Evolutionary conservation across 148 eudicot species (phyloP), one percentile per base, ranked within the genome.

Genomic region (Talinum fruticosum): DNA sequence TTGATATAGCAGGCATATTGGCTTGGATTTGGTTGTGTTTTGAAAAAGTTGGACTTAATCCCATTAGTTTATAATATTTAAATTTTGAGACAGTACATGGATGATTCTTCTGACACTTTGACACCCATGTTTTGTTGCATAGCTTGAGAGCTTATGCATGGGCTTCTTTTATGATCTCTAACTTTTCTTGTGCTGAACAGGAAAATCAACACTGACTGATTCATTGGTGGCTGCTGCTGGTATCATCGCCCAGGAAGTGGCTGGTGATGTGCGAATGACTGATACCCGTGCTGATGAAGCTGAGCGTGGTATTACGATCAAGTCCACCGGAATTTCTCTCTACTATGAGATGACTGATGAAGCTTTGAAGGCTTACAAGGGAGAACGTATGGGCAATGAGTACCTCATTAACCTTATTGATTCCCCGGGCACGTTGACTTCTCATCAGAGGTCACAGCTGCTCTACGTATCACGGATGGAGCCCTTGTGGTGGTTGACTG

Each of bases 401-500:
- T 57, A 57, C 24, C 64, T 57, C 28, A 57, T 57, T 28, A 57
- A 57, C 28, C 64, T 57, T 57, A 57, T 57, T 18, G 64, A 57
- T 57, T 57, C 64, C 64, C 64, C 64, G 64, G 64, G 64, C 64
- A 57, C 28, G 64, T 57, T 5, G 64, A 57, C 64, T 57, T 57
- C 64, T 57, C 64, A 7, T 57, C 64, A 23, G 64, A 57, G 64
- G 64, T 57, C 64, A 57, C 64, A 21, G 64, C 64, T n/a, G 64
- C 64, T 7, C 64, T 57, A 28, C 64, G 64, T 57, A 57, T 57
- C 64, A 57, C 64, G 23, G 64, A 57, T 57, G 64, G 64, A 23
- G 64, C 64, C 64, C 64, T 57, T 57, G 64, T 57, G 26, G 64
- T 57, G 64, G 64, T 57, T 18, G 64, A 57, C 64, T 57, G 64